phyloP scores from a whole-genome alignment of 805 yeast species.

The Candida vaughaniae region DNA sequence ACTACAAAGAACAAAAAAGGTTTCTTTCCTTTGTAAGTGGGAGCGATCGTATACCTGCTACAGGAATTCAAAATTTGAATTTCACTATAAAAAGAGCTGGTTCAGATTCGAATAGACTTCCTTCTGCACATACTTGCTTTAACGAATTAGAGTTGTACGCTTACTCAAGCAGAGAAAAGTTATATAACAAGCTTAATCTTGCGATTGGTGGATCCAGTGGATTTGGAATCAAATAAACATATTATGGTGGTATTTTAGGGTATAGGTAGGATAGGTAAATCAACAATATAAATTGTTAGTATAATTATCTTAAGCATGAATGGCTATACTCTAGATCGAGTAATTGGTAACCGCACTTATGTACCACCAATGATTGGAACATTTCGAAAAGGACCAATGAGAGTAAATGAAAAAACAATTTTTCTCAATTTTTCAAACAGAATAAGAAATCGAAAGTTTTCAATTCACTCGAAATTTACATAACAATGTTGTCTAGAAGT shows the following conservation, averaged over 20 bases:
- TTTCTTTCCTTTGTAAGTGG: constrained; percentile 82
- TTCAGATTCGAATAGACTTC: constrained; percentile 51
- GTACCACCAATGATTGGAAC: neutral
- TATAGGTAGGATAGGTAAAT: neutral
- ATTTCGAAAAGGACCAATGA: constrained; percentile 15
- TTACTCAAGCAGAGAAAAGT: constrained; percentile 54
- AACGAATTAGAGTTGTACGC: constrained; percentile 80
- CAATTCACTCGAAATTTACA: constrained; percentile 1
- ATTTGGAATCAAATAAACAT: constrained; percentile 64
- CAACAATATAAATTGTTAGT: neutral
- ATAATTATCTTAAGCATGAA: too few relatives aligned
- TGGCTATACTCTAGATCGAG: too few relatives aligned
- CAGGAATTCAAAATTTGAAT: constrained; percentile 75
- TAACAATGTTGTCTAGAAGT: constrained; percentile 10
- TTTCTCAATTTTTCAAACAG: constrained; percentile 10
- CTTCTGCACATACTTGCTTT: constrained; percentile 92
- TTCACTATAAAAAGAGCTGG: constrained; percentile 57
- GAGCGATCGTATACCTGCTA: constrained; percentile 88
- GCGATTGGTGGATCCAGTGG: constrained; percentile 85
- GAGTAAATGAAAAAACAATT: constrained; percentile 12
- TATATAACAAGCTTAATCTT: constrained; percentile 55
- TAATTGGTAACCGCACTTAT: neutral
- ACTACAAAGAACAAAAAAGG: constrained; percentile 52
- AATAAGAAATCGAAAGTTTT: constrained; percentile 9
- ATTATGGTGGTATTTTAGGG: neutral